A percentile compares a stretch with the other conserved stretches of the same genome.
These are phyloP conservation scores for Vigna trinervia DNA, from an alignment of 306 rosid species.

Conservation along the genomic window DNA sequence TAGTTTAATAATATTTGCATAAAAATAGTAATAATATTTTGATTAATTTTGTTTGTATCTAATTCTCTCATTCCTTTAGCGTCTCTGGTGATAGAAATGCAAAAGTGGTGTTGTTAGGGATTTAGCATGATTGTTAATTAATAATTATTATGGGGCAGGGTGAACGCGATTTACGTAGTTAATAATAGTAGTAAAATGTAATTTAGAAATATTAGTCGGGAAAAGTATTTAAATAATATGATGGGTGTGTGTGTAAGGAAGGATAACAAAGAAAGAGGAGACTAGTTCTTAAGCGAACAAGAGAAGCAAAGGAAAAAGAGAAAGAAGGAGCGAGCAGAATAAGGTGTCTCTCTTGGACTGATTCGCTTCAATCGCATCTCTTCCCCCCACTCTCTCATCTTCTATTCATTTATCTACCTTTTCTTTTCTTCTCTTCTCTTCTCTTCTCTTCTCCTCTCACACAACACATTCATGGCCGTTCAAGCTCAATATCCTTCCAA, in stretches of 20 bases:
- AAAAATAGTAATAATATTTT: neutral
- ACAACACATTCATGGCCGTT: constrained; percentile 69
- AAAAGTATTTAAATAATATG: constrained; percentile 37
- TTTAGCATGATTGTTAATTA: neutral
- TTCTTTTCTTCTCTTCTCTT: too few relatives aligned
- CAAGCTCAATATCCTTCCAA: constrained; percentile 98
- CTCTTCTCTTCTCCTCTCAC: too few relatives aligned
- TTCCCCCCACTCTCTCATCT: neutral
- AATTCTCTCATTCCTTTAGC: neutral
- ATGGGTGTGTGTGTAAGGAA: neutral
- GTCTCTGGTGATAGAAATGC: neutral
- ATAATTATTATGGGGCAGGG: neutral
- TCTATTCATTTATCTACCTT: neutral
- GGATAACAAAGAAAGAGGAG: constrained; percentile 50
- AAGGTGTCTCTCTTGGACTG: constrained; percentile 79
- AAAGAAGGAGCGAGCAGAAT: constrained; percentile 52
- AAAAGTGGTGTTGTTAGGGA: neutral
- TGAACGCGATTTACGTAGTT: constrained; percentile 10
- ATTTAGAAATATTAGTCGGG: neutral
- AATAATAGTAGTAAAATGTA: neutral
- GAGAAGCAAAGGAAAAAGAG: constrained; percentile 41
- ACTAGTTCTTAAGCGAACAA: constrained; percentile 44
- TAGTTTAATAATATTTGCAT: neutral
- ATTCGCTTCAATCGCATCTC: constrained; percentile 65
- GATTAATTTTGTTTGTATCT: neutral